These are phyloP conservation scores for Dryas octopetala DNA, from an alignment of 306 rosid species.

Conservation along the genomic window DNA sequence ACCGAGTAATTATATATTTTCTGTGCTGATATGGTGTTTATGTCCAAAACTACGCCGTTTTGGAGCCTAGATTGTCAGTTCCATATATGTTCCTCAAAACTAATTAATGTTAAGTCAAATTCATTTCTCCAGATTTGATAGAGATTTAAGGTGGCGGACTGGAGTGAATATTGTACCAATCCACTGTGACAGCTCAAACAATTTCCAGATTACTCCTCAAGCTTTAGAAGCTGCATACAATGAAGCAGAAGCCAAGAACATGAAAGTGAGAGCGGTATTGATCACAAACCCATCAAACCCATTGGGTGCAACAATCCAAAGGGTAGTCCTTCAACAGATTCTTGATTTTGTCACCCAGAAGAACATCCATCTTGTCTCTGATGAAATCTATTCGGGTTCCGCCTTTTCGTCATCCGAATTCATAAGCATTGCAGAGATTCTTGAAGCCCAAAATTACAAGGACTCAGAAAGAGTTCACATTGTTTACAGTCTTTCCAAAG, in stretches of 20 bases:
- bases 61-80: too few relatives aligned
- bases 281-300: slow-evolving; percentile 96
- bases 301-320: slow-evolving; percentile 65
- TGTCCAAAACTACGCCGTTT: too few relatives aligned
- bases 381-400: slow-evolving; percentile 95
- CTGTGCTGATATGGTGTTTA: too few relatives aligned
- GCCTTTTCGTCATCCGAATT: slow-evolving; percentile 65
- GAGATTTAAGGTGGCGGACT: slow-evolving; percentile 96
- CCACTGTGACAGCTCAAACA: slow-evolving; percentile 76
- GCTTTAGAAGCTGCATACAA: slow-evolving; percentile 69
- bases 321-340: slow-evolving; percentile 51
- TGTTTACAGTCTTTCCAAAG: slow-evolving; percentile 92
- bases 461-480: slow-evolving; percentile 77
- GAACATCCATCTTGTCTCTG: slow-evolving; percentile 90
- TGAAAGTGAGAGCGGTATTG: slow-evolving; percentile 61
- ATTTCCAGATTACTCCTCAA: slow-evolving; percentile 67
- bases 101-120: not conserved
- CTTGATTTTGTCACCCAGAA: slow-evolving; percentile 61
- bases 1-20: too few relatives aligned
- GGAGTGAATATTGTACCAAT: slow-evolving; percentile 84
- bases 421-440: slow-evolving; percentile 66
- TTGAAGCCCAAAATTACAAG: slow-evolving; percentile 38
- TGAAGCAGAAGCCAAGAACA: slow-evolving; percentile 47
- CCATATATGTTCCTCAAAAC: not conserved
- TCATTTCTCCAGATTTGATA: slow-evolving; percentile 64